phyloP scores from a whole-genome alignment of 208 protist species.

The Acanthamoeba royreba region DNA sequence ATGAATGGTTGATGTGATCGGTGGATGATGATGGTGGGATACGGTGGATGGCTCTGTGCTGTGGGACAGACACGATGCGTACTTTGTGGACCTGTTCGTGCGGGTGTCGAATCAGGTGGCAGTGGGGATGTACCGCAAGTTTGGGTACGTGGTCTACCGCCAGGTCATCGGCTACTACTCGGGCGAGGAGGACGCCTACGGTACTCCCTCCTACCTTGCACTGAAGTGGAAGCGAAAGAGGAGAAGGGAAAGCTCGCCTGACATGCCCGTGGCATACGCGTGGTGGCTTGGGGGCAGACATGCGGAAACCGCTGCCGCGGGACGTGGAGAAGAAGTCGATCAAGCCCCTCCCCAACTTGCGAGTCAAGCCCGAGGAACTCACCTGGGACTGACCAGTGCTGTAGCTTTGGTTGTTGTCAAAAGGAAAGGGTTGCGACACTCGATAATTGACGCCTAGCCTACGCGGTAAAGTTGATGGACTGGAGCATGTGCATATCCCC shows the following conservation, averaged over 20 bases:
- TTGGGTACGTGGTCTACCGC: conserved; percentile 97
- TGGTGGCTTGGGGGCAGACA: conserved; percentile 87
- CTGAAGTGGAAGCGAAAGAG: too few relatives aligned
- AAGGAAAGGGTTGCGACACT: too few relatives aligned
- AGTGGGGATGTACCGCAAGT: conserved; percentile 95
- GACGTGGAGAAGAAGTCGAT: conserved; percentile 86
- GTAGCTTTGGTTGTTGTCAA: too few relatives aligned
- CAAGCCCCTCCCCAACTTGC: conserved; percentile 69
- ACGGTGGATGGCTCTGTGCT: conserved; percentile 24
- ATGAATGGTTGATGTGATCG: too few relatives aligned
- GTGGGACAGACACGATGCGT: conserved; percentile 86
- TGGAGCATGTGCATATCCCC: neutral
- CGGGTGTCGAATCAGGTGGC: conserved; percentile 95
- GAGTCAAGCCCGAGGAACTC: conserved; percentile 27
- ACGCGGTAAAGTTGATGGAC: neutral
- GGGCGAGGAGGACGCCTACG: conserved; percentile 84
- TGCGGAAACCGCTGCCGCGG: conserved; percentile 94
- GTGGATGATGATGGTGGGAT: conserved; percentile 4
- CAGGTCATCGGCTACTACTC: conserved; percentile 86
- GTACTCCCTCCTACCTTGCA: neutral
- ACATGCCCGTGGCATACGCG: too few relatives aligned
- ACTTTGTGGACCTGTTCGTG: conserved; percentile 99
- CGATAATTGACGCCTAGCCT: too few relatives aligned
- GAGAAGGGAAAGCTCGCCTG: too few relatives aligned
- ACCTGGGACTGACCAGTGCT: neutral